These are phyloP conservation scores for Pyrus hybrid DNA, from an alignment of 331 rosid species.

Conservation along the genomic window DNA sequence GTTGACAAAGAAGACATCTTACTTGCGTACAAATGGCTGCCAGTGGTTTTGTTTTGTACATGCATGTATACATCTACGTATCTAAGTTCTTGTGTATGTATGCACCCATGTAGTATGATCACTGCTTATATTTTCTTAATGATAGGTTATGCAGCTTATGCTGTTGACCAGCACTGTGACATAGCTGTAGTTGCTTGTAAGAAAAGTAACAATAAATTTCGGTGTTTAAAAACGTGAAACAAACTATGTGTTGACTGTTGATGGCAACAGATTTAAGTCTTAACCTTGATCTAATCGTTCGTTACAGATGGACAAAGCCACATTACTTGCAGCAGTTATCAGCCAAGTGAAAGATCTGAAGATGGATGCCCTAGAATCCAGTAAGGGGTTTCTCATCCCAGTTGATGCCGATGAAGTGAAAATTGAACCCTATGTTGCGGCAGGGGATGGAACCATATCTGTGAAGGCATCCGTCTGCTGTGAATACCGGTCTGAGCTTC, in stretches of 20 bases:
- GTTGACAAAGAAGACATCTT: not conserved
- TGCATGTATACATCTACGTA: not conserved
- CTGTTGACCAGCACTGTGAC: not conserved
- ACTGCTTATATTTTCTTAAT: too few species aligned
- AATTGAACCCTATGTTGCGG: conserved; percentile 47
- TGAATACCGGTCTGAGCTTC: conserved; percentile 58
- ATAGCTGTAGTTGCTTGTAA: not conserved
- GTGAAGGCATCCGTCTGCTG: conserved; percentile 68
- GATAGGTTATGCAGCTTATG: not conserved
- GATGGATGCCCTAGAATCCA: conserved; percentile 60
- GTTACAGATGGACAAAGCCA: conserved; percentile 78
- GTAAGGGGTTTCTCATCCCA: conserved; percentile 60
- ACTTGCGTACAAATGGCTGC: not conserved
- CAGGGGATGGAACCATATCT: conserved; percentile 30
- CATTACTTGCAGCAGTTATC: conserved; percentile 66
- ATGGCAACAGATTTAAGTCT: not conserved
- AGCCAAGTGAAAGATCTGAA: conserved; percentile 66
- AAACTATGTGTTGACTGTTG: not conserved
- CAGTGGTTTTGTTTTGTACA: not conserved
- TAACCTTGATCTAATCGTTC: conserved; percentile 4
- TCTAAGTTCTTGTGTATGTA: not conserved
- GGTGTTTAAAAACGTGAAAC: not conserved
- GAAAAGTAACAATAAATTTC: not conserved
- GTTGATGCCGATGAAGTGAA: conserved; percentile 70
- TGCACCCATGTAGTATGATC: not conserved